Percentiles rank a stretch among this genome's conserved stretches.
Evolutionary conservation across 805 yeast species (phyloP).

Genomic region (Yarrowia bubula): DNA sequence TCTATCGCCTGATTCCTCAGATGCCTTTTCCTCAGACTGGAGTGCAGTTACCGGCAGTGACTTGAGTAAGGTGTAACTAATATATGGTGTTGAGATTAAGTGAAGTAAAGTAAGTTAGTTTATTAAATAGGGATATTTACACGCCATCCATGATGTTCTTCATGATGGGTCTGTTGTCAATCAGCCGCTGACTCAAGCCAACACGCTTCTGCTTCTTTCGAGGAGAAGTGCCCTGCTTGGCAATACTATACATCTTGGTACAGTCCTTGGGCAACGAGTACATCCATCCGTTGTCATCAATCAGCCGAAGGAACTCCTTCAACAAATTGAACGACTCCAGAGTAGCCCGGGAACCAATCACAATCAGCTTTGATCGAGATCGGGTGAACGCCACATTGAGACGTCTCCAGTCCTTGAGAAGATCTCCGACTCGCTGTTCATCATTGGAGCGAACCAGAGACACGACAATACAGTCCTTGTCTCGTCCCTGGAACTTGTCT

Average conservation of each 20-base stretch:
- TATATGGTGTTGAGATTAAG: not conserved
- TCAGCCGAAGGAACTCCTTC: slow-evolving; percentile 57
- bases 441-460: slow-evolving; percentile 84
- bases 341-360: slow-evolving; percentile 75
- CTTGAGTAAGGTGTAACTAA: not conserved
- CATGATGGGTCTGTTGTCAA: slow-evolving; percentile 12
- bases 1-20: not conserved
- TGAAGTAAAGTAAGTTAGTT: not conserved
- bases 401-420: slow-evolving; percentile 85
- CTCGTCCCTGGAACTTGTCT: slow-evolving; percentile 94
- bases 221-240: slow-evolving; percentile 14
- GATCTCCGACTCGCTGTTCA: slow-evolving; percentile 64
- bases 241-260: slow-evolving; percentile 27
- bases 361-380: slow-evolving; percentile 76
- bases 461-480: slow-evolving; percentile 84
- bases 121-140: not conserved
- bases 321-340: slow-evolving; percentile 52
- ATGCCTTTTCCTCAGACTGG: slow-evolving; percentile 6
- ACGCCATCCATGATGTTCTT: slow-evolving; percentile 8
- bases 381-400: slow-evolving; percentile 93
- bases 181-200: slow-evolving; percentile 4
- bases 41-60: not conserved
- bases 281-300: slow-evolving; percentile 62
- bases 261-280: slow-evolving; percentile 49
- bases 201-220: slow-evolving; percentile 15